These are phyloP conservation scores for Yamadazyma paraphyllophila DNA, from an alignment of 805 yeast species.

Conservation along the genomic window DNA sequence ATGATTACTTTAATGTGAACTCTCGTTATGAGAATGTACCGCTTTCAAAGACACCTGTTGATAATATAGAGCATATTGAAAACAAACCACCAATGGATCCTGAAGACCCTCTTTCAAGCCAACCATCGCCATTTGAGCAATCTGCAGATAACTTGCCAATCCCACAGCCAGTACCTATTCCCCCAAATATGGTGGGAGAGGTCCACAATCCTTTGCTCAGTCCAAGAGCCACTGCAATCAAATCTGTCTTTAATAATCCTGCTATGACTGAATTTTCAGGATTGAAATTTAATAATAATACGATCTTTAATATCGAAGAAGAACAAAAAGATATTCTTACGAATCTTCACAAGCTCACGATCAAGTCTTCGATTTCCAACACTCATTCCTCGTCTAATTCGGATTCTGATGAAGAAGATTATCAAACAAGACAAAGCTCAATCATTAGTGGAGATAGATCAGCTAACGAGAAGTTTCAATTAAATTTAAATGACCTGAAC, in stretches of 20 bases:
- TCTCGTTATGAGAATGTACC: slow-evolving; percentile 12
- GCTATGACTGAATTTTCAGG: slow-evolving; percentile 36
- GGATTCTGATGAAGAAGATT: slow-evolving; percentile 18
- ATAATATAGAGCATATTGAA: slow-evolving; percentile 15
- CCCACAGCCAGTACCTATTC: slow-evolving; percentile 8
- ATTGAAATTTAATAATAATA: slow-evolving; percentile 26
- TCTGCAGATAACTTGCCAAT: slow-evolving; percentile 1
- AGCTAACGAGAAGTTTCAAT: slow-evolving; percentile 46
- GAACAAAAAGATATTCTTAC: slow-evolving; percentile 22
- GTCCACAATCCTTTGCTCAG: slow-evolving; percentile 21
- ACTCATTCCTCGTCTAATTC: slow-evolving; percentile 14
- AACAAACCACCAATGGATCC: slow-evolving; percentile 11
- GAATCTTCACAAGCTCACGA: slow-evolving; percentile 19
- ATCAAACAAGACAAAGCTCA: slow-evolving; percentile 38
- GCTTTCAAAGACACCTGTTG: slow-evolving; percentile 8
- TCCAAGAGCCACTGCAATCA: slow-evolving; percentile 40
- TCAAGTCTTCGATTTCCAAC: slow-evolving; percentile 10
- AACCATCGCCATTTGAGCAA: slow-evolving; percentile 14
- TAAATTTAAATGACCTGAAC: slow-evolving; percentile 63
- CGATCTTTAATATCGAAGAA: slow-evolving; percentile 24
- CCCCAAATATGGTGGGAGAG: neutral
- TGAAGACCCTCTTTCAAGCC: slow-evolving; percentile 14
- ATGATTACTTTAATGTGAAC: slow-evolving; percentile 16
- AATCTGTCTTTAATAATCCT: slow-evolving; percentile 42
- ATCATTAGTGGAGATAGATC: slow-evolving; percentile 38